phyloP scores from a whole-genome alignment of 2,329 filamentous ascomycete genomes.

The Cordyceps farinosa region DNA sequence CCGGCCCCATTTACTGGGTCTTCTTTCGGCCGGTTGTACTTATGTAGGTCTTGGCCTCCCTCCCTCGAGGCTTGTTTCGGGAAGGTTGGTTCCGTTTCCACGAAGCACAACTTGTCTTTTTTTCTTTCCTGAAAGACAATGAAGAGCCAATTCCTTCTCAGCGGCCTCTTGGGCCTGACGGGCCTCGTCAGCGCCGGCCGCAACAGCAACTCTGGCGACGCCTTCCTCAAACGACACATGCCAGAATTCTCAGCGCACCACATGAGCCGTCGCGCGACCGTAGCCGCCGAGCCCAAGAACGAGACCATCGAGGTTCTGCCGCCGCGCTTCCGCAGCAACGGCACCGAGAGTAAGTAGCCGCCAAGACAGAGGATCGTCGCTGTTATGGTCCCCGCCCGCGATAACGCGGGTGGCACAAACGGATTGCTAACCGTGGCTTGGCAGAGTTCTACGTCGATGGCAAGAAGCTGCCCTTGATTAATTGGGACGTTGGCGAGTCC shows the following conservation, averaged over 20 bases:
- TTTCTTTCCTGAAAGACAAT: not conserved
- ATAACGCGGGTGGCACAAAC: not conserved
- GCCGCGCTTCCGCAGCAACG: slow-evolving; percentile 21
- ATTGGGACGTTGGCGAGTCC: slow-evolving; percentile 59
- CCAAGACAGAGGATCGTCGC: not conserved
- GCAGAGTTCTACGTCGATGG: slow-evolving; percentile 58
- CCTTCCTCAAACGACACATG: not conserved
- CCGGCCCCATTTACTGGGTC: not conserved
- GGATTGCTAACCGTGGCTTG: not conserved
- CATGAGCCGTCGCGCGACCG: not conserved
- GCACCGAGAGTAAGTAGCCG: slow-evolving; percentile 22
- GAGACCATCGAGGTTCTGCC: not conserved
- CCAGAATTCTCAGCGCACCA: not conserved
- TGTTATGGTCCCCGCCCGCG: not conserved
- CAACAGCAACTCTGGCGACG: not conserved
- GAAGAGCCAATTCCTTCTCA: slow-evolving; percentile 10
- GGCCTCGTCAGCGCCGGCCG: slow-evolving; percentile 8
- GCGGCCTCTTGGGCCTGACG: slow-evolving; percentile 8
- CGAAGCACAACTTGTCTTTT: not conserved
- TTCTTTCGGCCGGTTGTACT: not conserved
- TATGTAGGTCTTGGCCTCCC: not conserved
- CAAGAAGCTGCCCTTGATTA: slow-evolving; percentile 57
- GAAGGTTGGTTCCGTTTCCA: not conserved
- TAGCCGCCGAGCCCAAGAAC: not conserved
- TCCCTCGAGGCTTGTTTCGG: not conserved